A percentile compares a stretch with the other conserved stretches of the same genome.
Evolutionary conservation across 2,329 filamentous ascomycete genomes (phyloP).

Genomic region (Pseudocercospora fuligena): DNA sequence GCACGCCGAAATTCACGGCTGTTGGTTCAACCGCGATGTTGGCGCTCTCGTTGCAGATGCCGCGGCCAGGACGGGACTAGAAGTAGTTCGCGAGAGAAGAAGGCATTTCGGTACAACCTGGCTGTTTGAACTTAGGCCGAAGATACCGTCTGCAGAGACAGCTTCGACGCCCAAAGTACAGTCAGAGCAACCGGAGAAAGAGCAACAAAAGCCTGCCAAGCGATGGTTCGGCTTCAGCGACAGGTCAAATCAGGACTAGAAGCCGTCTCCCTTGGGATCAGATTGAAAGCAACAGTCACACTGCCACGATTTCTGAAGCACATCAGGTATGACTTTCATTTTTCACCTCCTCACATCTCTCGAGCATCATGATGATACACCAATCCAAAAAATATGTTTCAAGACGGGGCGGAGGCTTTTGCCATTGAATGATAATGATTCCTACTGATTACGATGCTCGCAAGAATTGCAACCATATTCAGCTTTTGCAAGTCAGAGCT

Average conservation of each 20-base stretch:
- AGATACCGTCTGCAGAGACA: slow-evolving; percentile 4
- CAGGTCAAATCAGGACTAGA: background rate
- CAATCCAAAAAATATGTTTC: slow-evolving; percentile 40
- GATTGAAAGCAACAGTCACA: background rate
- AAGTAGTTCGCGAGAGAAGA: slow-evolving; percentile 52
- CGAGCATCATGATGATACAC: slow-evolving; percentile 35
- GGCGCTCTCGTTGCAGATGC: slow-evolving; percentile 54
- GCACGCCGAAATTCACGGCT: slow-evolving; percentile 56
- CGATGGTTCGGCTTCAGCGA: slow-evolving; percentile 21
- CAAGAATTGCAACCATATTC: background rate
- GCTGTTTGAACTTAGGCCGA: slow-evolving; percentile 54
- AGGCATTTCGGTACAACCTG: slow-evolving; percentile 56
- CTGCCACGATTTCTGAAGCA: background rate
- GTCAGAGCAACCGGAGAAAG: background rate
- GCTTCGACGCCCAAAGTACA: background rate
- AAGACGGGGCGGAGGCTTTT: slow-evolving; percentile 40
- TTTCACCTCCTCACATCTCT: background rate
- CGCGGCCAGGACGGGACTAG: slow-evolving; percentile 52
- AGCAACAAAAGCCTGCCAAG: background rate
- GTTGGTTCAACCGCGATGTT: slow-evolving; percentile 60
- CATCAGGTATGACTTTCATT: slow-evolving; percentile 13
- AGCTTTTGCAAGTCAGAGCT: background rate
- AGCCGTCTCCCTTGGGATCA: background rate
- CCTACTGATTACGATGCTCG: slow-evolving; percentile 19
- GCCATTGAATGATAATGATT: slow-evolving; percentile 30